These are phyloP conservation scores for Solanum pinnatisectum DNA, from an alignment of 257 asterid species.

Conservation along the genomic window DNA sequence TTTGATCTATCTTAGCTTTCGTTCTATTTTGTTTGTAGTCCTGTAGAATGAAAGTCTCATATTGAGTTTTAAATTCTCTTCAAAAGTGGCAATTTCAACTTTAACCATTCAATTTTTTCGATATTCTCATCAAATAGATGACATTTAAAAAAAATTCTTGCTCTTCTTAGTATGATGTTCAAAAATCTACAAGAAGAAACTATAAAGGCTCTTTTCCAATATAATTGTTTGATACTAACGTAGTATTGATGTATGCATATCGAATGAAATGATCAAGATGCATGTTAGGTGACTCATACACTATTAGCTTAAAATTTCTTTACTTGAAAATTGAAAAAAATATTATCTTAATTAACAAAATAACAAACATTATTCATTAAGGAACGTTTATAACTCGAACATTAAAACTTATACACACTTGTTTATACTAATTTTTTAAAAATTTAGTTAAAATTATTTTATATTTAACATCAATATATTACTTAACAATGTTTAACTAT, in stretches of 20 bases:
- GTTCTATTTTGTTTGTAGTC: background rate
- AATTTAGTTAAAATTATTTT: background rate
- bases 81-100: rapidly evolving
- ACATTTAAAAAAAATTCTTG: background rate
- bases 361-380: no score
- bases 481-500: background rate
- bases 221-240: no score
- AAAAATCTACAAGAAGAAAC: no score
- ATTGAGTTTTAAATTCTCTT: background rate
- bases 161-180: no score
- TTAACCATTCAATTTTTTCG: background rate
- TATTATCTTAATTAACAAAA: no score
- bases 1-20: background rate
- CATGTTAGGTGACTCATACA: no score
- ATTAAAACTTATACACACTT: background rate
- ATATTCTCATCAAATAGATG: background rate
- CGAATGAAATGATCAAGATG: no score
- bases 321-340: no score
- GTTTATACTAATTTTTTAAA: background rate
- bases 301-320: no score
- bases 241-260: no score
- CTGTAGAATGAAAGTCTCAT: background rate
- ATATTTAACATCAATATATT: background rate
- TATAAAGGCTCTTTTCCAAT: no score
- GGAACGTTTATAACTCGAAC: no score